These are phyloP conservation scores for Phytophthora melonis DNA, from an alignment of 352 stramenopile genomes.

Conservation along the genomic window DNA sequence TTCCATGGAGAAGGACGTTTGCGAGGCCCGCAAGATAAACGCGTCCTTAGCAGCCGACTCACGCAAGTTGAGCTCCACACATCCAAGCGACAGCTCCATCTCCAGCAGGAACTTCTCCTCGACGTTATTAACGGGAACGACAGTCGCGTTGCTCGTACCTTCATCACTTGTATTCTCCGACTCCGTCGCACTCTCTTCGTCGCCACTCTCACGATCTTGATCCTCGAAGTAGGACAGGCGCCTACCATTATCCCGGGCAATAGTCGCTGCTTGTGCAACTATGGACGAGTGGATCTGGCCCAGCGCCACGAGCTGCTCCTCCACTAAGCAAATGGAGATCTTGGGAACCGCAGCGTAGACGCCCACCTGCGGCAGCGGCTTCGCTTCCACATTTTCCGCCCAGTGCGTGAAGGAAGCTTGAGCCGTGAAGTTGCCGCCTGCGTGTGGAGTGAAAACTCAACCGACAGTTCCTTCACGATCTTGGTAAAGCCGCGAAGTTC, in stretches of 20 bases:
- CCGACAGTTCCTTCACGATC: slow-evolving; percentile 70
- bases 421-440: slow-evolving; percentile 39
- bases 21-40: slow-evolving; percentile 55
- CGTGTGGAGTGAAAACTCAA: slow-evolving; percentile 66
- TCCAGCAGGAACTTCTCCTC: slow-evolving; percentile 61
- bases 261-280: slow-evolving; percentile 36
- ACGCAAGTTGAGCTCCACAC: slow-evolving; percentile 63
- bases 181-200: slow-evolving; percentile 28
- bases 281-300: slow-evolving; percentile 68
- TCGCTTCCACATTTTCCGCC: slow-evolving; percentile 6
- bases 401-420: slow-evolving; percentile 22
- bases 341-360: slow-evolving; percentile 51
- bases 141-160: background rate
- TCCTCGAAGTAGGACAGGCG: slow-evolving; percentile 35
- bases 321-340: slow-evolving; percentile 54
- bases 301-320: slow-evolving; percentile 63
- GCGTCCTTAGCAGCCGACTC: slow-evolving; percentile 59
- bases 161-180: slow-evolving; percentile 24
- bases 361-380: slow-evolving; percentile 38
- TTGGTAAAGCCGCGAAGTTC: slow-evolving; percentile 49
- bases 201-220: slow-evolving; percentile 26
- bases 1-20: slow-evolving; percentile 59
- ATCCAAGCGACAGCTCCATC: slow-evolving; percentile 58
- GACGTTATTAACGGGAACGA: slow-evolving; percentile 1
- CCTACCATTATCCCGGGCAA: slow-evolving; percentile 18